These are phyloP conservation scores for Colletotrichum orbiculare DNA, from an alignment of 2,329 filamentous ascomycete genomes.

Conservation along the genomic window DNA sequence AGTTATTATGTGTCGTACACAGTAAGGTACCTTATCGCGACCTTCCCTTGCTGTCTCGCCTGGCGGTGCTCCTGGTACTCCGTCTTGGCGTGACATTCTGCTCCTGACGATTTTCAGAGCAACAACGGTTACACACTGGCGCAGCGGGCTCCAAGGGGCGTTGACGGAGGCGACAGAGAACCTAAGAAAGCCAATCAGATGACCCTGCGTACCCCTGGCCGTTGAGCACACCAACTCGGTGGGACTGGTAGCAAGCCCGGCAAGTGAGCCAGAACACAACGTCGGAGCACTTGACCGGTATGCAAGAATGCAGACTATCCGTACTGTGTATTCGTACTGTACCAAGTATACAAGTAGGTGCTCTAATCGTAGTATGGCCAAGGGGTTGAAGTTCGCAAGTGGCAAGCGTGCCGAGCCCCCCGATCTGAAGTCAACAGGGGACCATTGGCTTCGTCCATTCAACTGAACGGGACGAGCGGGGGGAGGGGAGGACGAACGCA, in stretches of 20 bases:
- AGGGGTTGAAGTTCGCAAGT: conserved; percentile 22
- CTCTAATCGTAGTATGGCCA: neutral
- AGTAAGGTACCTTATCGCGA: conserved; percentile 1
- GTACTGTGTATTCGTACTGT: too few relatives aligned
- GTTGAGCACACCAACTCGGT: conserved; percentile 21
- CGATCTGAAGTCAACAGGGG: conserved; percentile 24
- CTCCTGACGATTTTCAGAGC: conserved; percentile 9
- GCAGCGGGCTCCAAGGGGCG: neutral
- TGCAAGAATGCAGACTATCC: too few relatives aligned
- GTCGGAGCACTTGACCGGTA: too few relatives aligned
- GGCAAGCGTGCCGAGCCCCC: conserved; percentile 33
- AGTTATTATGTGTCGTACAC: too few relatives aligned
- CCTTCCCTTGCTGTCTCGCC: conserved; percentile 11
- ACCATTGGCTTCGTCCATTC: conserved; percentile 15
- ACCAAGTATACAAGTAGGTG: too few relatives aligned
- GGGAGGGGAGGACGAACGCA: conserved; percentile 31
- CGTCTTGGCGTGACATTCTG: conserved; percentile 12
- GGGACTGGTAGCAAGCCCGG: conserved; percentile 10
- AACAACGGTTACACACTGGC: conserved; percentile 9
- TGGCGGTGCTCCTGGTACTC: neutral
- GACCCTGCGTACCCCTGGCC: conserved; percentile 8
- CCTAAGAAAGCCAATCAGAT: conserved; percentile 6
- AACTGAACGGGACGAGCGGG: conserved; percentile 26
- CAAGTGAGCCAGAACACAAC: neutral
- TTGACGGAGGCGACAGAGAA: conserved; percentile 1